Conservation (phyloP, 257 asterid genomes). For the Solanum gracilifrons region DNA sequence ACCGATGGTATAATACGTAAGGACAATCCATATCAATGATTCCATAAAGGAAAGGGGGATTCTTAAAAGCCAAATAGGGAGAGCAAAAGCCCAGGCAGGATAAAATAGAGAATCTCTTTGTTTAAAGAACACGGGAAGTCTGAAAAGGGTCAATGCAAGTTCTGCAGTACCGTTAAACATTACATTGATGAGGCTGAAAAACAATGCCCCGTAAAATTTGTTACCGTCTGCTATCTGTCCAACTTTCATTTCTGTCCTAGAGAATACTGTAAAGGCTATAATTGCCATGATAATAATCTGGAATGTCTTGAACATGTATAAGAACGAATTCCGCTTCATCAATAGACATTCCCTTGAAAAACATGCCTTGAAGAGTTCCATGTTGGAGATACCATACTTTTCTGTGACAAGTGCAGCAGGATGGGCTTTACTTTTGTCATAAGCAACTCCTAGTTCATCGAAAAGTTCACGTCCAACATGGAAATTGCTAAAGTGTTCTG, state of each 20-base stretch:
- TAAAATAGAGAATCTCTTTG: slow-evolving; percentile 79
- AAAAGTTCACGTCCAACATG: slow-evolving; percentile 51
- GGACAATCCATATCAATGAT: slow-evolving; percentile 73
- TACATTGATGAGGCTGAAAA: slow-evolving; percentile 72
- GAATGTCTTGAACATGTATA: slow-evolving; percentile 72
- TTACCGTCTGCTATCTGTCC: slow-evolving; percentile 64
- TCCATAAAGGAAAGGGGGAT: slow-evolving; percentile 81
- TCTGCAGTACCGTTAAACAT: slow-evolving; percentile 91
- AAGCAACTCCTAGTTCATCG: slow-evolving; percentile 63
- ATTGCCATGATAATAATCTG: slow-evolving; percentile 87
- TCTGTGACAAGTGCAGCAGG: slow-evolving; percentile 90
- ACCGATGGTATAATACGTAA: slow-evolving; percentile 87
- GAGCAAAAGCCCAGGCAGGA: slow-evolving; percentile 96
- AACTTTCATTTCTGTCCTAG: slow-evolving; percentile 68
- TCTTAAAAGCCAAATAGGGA: slow-evolving; percentile 82
- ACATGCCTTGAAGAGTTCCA: slow-evolving; percentile 70
- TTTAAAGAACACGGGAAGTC: slow-evolving; percentile 88
- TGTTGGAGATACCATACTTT: slow-evolving; percentile 71
- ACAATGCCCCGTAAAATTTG: slow-evolving; percentile 72
- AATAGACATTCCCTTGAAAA: slow-evolving; percentile 83
- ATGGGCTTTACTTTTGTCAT: slow-evolving; percentile 52
- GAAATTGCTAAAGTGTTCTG: slow-evolving; percentile 48
- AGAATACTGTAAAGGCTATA: slow-evolving; percentile 75
- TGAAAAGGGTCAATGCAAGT: slow-evolving; percentile 57
- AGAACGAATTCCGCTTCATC: slow-evolving; percentile 68